phyloP scores from a whole-genome alignment of 2,329 filamentous ascomycete species.

The Apiospora hydei region DNA sequence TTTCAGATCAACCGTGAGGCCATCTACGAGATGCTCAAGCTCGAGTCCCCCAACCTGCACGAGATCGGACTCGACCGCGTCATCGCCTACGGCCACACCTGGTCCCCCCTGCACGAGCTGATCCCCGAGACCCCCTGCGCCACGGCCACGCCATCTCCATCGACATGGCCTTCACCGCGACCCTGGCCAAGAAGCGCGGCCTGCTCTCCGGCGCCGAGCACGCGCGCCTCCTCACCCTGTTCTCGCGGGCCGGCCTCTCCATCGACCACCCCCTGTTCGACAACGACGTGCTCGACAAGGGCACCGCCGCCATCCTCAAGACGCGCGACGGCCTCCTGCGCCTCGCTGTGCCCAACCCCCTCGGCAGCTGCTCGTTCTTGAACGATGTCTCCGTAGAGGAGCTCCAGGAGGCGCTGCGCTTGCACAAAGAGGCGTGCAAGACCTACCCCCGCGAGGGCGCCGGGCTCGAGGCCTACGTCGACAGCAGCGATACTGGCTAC shows the following conservation, averaged over 20 bases:
- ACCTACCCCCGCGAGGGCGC: constrained; percentile 68
- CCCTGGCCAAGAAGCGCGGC: constrained; percentile 68
- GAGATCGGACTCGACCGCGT: constrained; percentile 76
- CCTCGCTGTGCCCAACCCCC: constrained; percentile 71
- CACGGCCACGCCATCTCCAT: constrained; percentile 79
- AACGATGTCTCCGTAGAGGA: constrained; percentile 71
- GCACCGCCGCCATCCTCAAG: constrained; percentile 73
- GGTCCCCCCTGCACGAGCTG: constrained; percentile 76
- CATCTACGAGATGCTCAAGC: constrained; percentile 76
- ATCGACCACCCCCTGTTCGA: constrained; percentile 76
- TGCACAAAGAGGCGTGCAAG: constrained; percentile 71
- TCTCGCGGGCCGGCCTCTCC: constrained; percentile 73
- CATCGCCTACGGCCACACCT: constrained; percentile 78
- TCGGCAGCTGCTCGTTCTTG: constrained; percentile 72
- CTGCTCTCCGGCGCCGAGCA: constrained; percentile 68
- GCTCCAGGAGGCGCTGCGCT: constrained; percentile 64
- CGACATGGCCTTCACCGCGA: constrained; percentile 79
- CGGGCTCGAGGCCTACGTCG: constrained; percentile 74
- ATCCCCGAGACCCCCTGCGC: constrained; percentile 70
- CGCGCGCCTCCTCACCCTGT: constrained; percentile 67
- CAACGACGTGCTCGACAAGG: constrained; percentile 69
- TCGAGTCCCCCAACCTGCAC: constrained; percentile 76
- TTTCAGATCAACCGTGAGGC: constrained; percentile 69
- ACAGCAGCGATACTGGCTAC: constrained; percentile 72
- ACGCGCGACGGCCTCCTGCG: constrained; percentile 73